phyloP scores from a whole-genome alignment of 768 basidiomycete genomes.

The Lenzites betulinus region DNA sequence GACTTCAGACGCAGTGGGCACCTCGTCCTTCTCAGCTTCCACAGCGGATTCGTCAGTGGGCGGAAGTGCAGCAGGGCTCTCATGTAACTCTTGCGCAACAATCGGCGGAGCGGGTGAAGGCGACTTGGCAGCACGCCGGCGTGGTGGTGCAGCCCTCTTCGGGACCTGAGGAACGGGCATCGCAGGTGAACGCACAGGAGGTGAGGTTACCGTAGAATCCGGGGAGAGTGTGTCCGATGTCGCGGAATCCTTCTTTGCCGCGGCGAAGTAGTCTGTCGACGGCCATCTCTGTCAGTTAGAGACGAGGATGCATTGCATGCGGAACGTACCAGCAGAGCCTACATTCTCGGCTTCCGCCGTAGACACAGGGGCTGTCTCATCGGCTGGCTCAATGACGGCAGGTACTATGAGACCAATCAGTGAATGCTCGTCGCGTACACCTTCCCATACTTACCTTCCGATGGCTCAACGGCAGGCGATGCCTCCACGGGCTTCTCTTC shows the following conservation, averaged over 20 bases:
- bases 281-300: background rate
- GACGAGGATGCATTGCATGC: no score
- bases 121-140: constrained; percentile 62
- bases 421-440: background rate
- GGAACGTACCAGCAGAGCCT: constrained; percentile 9
- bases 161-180: constrained; percentile 80
- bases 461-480: constrained; percentile 7
- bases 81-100: constrained; percentile 21
- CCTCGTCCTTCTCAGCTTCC: constrained; percentile 5
- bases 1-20: constrained; percentile 3
- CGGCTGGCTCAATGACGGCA: background rate
- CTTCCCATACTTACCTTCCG: constrained; percentile 3
- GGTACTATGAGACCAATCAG: constrained; percentile 3
- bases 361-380: background rate
- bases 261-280: constrained; percentile 22
- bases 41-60: background rate
- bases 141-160: constrained; percentile 73
- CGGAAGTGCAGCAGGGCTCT: constrained; percentile 29
- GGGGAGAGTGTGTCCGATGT: constrained; percentile 26
- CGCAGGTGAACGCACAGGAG: constrained; percentile 43
- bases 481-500: constrained; percentile 18
- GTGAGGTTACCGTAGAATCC: constrained; percentile 26
- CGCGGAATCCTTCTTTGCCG: constrained; percentile 16
- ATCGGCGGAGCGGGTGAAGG: constrained; percentile 36
- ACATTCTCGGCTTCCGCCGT: background rate